Base-by-base conservation (phyloP, 768 basidiomycete species). In the Serpula lacrymans region DNA sequence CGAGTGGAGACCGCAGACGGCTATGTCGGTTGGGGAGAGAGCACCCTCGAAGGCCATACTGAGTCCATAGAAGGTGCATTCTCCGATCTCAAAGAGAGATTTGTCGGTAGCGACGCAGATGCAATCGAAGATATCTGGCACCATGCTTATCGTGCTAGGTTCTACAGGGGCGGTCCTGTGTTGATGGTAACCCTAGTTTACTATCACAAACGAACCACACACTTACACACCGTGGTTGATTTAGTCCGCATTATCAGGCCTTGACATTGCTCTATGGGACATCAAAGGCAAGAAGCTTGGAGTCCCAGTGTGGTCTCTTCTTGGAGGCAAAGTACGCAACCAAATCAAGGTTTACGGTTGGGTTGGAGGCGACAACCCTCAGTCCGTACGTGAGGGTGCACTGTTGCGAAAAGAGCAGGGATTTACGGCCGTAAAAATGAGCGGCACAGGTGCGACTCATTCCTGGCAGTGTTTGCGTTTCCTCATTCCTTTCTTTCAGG, bases 231-330 rank as follows among this genome's bases (percentile, higher is more conserved):
- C n/a, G 6, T 14, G 6, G 20, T 33, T 6, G 8, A 5, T 23
- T 2, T 10, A 76, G 72, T 77, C 72, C 21, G 77, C 72, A 7
- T 57, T 77, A 8, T 74, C 77, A 2, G 80, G 81, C 0, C 58
- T 85, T 22, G 81, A 84, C 57, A 85, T 86, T 43, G 81, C 82
- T 1, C 64, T 87, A 1, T 75, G 84, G 84, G 84, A 86, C 51
- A 82, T 87, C 61, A 85, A 85, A 49, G 85, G 85, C n/a, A 84
- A 84, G 62, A 79, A 77, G 24, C 70, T 85, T 2, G 81, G 81
- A 24, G 83, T 74, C 8, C 75, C 72, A 0, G 62, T 84, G 1
- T 83, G 76, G 72, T 73, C 82, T 57, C 65, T 88, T 1, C 70
- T 84, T 5, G 85, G 83, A 6, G 84, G 84, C 4, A 79, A 78